phyloP scores from a whole-genome alignment of 1,284 basidiomycete genomes.

The Apiotrichum porosum region DNA sequence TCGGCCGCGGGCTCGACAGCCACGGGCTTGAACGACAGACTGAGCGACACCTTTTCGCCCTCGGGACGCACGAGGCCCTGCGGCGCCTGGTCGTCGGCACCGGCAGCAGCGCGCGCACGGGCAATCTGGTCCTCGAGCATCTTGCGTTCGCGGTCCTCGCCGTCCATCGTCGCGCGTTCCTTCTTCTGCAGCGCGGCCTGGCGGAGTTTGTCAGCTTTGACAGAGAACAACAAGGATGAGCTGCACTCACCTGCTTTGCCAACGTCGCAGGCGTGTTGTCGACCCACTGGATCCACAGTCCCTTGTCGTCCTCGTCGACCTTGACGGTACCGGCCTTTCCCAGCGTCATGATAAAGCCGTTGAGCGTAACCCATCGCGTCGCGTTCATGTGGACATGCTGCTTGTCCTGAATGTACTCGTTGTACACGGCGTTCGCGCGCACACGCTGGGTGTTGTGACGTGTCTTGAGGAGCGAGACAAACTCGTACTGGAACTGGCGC shows the following conservation, averaged over 20 bases:
- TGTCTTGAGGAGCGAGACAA: constrained; percentile 66
- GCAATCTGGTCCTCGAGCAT: constrained; percentile 93
- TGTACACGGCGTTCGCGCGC: constrained; percentile 90
- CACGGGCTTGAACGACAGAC: constrained; percentile 36
- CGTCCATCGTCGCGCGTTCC: constrained; percentile 82
- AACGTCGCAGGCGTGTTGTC: constrained; percentile 92
- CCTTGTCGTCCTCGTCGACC: constrained; percentile 97
- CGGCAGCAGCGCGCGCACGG: constrained; percentile 56
- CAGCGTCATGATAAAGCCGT: constrained; percentile 87
- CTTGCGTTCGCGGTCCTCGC: constrained; percentile 87
- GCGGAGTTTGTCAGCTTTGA: constrained; percentile 8
- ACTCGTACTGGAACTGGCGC: constrained; percentile 82
- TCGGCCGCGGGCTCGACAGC: too few relatives aligned
- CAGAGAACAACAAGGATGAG: too few relatives aligned
- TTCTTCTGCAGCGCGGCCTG: constrained; percentile 87
- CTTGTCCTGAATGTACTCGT: constrained; percentile 96
- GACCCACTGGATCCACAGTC: constrained; percentile 95
- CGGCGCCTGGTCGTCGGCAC: constrained; percentile 28
- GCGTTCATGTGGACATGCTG: constrained; percentile 97
- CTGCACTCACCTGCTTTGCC: constrained; percentile 67
- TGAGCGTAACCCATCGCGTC: constrained; percentile 93
- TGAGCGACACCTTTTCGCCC: constrained; percentile 50
- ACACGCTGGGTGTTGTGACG: constrained; percentile 92
- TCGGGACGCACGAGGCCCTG: constrained; percentile 65
- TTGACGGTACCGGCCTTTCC: constrained; percentile 81